Evolutionary conservation across 768 basidiomycete genomes (phyloP).

Genomic region (Lyophyllum atratum): DNA sequence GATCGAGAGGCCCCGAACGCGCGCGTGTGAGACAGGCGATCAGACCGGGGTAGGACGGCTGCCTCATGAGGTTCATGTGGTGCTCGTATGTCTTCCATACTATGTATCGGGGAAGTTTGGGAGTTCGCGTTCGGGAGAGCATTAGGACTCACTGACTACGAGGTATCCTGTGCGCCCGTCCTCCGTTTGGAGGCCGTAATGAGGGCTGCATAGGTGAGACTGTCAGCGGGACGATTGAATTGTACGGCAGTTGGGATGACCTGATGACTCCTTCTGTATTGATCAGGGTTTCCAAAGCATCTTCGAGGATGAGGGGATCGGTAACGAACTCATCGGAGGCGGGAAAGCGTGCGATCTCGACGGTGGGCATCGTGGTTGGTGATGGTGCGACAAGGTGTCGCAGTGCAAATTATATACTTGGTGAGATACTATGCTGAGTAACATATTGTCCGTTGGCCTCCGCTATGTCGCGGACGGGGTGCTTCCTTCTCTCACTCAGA

Average conservation of each 20-base stretch:
- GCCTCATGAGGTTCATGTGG: conserved; percentile 5
- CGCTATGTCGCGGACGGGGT: not conserved
- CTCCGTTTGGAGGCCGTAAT: conserved; percentile 14
- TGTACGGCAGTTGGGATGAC: not conserved
- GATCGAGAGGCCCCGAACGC: not conserved
- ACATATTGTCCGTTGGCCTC: not conserved
- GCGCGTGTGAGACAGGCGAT: not conserved
- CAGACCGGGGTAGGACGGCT: conserved; percentile 2
- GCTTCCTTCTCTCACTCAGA: not conserved
- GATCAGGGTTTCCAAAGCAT: not conserved
- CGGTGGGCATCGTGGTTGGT: conserved; percentile 5
- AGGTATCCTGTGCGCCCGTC: conserved; percentile 8
- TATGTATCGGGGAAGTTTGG: not conserved
- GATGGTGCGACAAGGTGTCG: not conserved
- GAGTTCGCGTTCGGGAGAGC: not conserved
- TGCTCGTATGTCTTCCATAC: conserved; percentile 15
- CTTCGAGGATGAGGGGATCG: conserved; percentile 5
- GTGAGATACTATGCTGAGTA: not conserved
- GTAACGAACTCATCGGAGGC: conserved; percentile 6
- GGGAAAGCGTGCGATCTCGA: conserved; percentile 13
- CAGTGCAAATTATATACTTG: not conserved
- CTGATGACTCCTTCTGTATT: conserved; percentile 12
- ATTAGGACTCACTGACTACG: conserved; percentile 8
- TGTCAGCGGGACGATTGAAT: not conserved
- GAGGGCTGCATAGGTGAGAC: not conserved